Evolutionary conservation across 1,284 basidiomycete species (phyloP), one percentile per base, ranked within the genome.

Genomic region (Cystobasidiaceae sp.): DNA sequence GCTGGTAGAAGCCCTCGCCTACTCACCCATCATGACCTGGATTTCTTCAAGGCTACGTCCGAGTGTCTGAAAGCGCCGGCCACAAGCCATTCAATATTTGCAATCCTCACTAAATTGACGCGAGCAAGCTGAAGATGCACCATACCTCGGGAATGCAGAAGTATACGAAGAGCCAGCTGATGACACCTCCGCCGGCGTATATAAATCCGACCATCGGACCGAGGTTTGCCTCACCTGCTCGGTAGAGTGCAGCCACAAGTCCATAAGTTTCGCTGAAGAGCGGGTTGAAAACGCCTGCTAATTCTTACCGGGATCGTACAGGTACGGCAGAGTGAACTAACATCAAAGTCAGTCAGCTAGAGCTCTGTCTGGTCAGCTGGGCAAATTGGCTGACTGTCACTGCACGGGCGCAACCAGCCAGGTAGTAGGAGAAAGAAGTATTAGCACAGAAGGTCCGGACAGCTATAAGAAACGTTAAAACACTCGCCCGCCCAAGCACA

Each of bases 401-500:
- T 8, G n/a, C n/a, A n/a, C n/a, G n/a, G n/a, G n/a, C n/a, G n/a
- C n/a, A n/a, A n/a, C n/a, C n/a, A n/a, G n/a, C n/a, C n/a, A n/a
- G n/a, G n/a, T n/a, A n/a, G n/a, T n/a, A n/a, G n/a, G n/a, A n/a
- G n/a, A n/a, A n/a, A n/a, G n/a, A n/a, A n/a, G n/a, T n/a, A n/a
- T n/a, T n/a, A n/a, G n/a, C n/a, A n/a, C n/a, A n/a, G n/a, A n/a
- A n/a, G n/a, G n/a, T n/a, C n/a, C n/a, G n/a, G n/a, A n/a, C n/a
- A n/a, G n/a, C n/a, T n/a, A n/a, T n/a, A n/a, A n/a, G n/a, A n/a
- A n/a, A n/a, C n/a, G n/a, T n/a, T n/a, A n/a, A n/a, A n/a, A n/a
- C n/a, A n/a, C n/a, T n/a, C n/a, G n/a, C n/a, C n/a, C n/a, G 71
- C 77, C 75, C 76, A 80, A 2, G 79, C 79, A 46, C 72, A 70